Percentiles rank a stretch among this genome's conserved stretches.
Conservation (phyloP, 1,139 yeast species). For the Casaregolazyma suthepensis region DNA sequence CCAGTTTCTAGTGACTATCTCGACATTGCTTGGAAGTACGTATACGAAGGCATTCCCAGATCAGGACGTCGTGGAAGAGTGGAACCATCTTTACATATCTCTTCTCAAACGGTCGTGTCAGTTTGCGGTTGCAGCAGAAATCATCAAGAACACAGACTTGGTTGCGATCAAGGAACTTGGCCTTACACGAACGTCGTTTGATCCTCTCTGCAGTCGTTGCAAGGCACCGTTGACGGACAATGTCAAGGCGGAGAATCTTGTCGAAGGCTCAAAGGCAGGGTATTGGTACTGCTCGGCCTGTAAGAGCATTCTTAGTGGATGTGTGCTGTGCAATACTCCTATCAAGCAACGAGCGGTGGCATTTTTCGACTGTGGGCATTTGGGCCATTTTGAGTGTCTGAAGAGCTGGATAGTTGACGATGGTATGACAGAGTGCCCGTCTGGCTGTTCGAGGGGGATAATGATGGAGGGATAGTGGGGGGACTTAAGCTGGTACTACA, state of each 20-base stretch:
- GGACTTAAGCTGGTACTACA: background rate
- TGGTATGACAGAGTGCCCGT: slow-evolving; percentile 69
- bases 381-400: slow-evolving; percentile 79
- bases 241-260: slow-evolving; percentile 25
- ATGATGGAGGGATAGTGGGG: slow-evolving; percentile 5
- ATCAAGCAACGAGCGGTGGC: slow-evolving; percentile 66
- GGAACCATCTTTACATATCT: slow-evolving; percentile 55
- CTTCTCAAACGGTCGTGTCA: slow-evolving; percentile 47
- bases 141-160: slow-evolving; percentile 44
- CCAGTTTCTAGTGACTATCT: slow-evolving; percentile 54
- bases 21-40: slow-evolving; percentile 48
- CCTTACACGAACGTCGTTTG: slow-evolving; percentile 49
- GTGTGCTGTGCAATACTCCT: slow-evolving; percentile 78
- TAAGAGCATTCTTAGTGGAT: slow-evolving; percentile 51
- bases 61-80: slow-evolving; percentile 26
- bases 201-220: slow-evolving; percentile 67
- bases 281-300: slow-evolving; percentile 86
- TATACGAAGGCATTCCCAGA: slow-evolving; percentile 30
- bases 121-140: slow-evolving; percentile 53
- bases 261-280: slow-evolving; percentile 39
- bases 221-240: slow-evolving; percentile 60
- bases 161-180: slow-evolving; percentile 43
- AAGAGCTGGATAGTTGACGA: slow-evolving; percentile 69
- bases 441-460: slow-evolving; percentile 49
- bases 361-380: slow-evolving; percentile 77